Evolutionary conservation across 495 filamentous ascomycete species (phyloP).

Genomic region (Apiosordaria backusii): DNA sequence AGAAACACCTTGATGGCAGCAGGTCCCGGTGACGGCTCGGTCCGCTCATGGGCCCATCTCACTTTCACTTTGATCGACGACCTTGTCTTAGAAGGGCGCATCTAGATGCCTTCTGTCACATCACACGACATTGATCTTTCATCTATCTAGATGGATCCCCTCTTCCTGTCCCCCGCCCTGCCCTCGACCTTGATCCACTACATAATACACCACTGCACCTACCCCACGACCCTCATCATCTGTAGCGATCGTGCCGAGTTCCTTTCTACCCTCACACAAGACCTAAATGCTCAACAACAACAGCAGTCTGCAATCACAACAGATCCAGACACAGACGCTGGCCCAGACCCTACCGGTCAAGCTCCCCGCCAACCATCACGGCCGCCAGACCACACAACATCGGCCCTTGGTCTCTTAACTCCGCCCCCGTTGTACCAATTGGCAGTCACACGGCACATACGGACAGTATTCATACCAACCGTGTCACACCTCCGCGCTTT

Average conservation of each 20-base stretch:
- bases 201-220: slow-evolving; percentile 53
- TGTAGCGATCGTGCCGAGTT: slow-evolving; percentile 66
- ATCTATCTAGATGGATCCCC: slow-evolving; percentile 26
- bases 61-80: not conserved
- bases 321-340: slow-evolving; percentile 2
- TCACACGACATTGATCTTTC: not conserved
- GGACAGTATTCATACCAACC: slow-evolving; percentile 66
- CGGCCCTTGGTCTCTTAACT: slow-evolving; percentile 38
- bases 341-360: not conserved
- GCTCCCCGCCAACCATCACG: not conserved
- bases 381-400: slow-evolving; percentile 3
- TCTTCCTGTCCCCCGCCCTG: slow-evolving; percentile 48
- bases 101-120: slow-evolving; percentile 3
- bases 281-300: slow-evolving; percentile 20
- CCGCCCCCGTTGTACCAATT: slow-evolving; percentile 65
- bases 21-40: slow-evolving; percentile 17
- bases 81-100: not conserved
- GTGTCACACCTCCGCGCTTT: slow-evolving; percentile 75
- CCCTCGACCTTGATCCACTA: slow-evolving; percentile 61
- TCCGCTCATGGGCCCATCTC: slow-evolving; percentile 9
- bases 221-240: slow-evolving; percentile 62
- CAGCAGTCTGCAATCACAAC: not conserved
- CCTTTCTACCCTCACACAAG: slow-evolving; percentile 43
- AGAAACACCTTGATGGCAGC: not conserved
- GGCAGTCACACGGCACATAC: slow-evolving; percentile 61